Conservation (phyloP, 2,329 filamentous ascomycete genomes). For the Hypoxylon sp. region DNA sequence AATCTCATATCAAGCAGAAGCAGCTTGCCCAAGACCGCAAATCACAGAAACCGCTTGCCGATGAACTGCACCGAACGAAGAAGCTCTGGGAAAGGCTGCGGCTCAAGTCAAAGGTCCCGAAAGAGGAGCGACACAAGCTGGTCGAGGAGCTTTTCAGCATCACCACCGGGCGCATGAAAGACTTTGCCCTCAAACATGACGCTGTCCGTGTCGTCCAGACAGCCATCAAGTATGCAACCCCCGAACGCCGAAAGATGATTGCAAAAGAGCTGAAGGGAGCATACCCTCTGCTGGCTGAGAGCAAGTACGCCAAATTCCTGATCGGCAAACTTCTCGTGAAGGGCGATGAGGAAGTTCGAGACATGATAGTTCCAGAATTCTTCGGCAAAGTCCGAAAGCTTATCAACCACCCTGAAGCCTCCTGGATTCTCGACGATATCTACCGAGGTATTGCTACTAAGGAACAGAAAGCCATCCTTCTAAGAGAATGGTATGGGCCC, state of each 20-base stretch:
- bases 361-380: conserved; percentile 93
- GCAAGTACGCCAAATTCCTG: conserved; percentile 96
- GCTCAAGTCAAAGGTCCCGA: conserved; percentile 91
- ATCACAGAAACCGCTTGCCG: conserved; percentile 91
- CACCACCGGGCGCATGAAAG: conserved; percentile 89
- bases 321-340: conserved; percentile 97
- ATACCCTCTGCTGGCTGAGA: conserved; percentile 88
- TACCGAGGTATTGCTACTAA: conserved; percentile 89
- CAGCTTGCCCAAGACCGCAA: conserved; percentile 88
- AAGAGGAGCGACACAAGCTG: conserved; percentile 87
- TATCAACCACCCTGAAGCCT: conserved; percentile 95
- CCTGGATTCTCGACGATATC: conserved; percentile 97
- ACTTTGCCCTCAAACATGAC: conserved; percentile 99
- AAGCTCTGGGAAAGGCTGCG: conserved; percentile 97
- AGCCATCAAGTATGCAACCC: conserved; percentile 93
- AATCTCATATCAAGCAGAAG: conserved; percentile 95
- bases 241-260: conserved; percentile 86
- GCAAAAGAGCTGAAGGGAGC: conserved; percentile 86
- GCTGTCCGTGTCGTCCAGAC: conserved; percentile 97
- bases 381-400: conserved; percentile 92
- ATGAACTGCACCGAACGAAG: conserved; percentile 88
- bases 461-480: conserved; percentile 84
- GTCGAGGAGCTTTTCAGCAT: conserved; percentile 92
- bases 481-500: conserved; percentile 96
- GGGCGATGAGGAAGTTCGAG: conserved; percentile 86